These are phyloP conservation scores for Danielozyma ontarioensis DNA, from an alignment of 805 yeast species.

Conservation along the genomic window DNA sequence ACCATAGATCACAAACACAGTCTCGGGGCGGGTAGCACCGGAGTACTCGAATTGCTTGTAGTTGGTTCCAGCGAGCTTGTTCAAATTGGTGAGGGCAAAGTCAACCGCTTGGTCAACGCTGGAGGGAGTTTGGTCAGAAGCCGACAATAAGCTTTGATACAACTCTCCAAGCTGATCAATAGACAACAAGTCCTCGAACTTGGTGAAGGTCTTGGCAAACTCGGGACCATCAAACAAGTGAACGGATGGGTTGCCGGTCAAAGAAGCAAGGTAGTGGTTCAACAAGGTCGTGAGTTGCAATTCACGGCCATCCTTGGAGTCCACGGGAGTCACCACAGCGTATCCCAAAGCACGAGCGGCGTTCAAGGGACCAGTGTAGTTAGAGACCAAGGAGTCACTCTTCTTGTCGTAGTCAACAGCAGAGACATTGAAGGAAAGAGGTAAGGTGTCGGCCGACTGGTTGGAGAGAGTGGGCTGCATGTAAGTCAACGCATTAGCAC, in stretches of 20 bases:
- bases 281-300: constrained; percentile 64
- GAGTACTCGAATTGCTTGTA: constrained; percentile 64
- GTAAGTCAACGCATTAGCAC: constrained; percentile 62
- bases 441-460: constrained; percentile 34
- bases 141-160: constrained; percentile 31
- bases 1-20: constrained; percentile 82
- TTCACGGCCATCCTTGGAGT: constrained; percentile 44
- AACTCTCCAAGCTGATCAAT: constrained; percentile 36
- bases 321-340: constrained; percentile 66
- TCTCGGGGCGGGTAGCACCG: constrained; percentile 59
- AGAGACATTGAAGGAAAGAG: constrained; percentile 68
- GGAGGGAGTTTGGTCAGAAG: constrained; percentile 14
- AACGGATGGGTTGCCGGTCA: constrained; percentile 50
- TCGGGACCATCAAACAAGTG: constrained; percentile 80
- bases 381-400: constrained; percentile 51
- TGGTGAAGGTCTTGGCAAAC: constrained; percentile 47
- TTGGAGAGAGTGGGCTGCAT: constrained; percentile 56
- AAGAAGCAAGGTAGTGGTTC: constrained; percentile 53
- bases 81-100: constrained; percentile 46
- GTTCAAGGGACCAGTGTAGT: constrained; percentile 56
- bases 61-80: constrained; percentile 47
- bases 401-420: constrained; percentile 65
- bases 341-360: constrained; percentile 59
- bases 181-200: constrained; percentile 39
- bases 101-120: constrained; percentile 35